phyloP scores from a whole-genome alignment of 768 basidiomycete genomes.

The Termitomyces sp. region DNA sequence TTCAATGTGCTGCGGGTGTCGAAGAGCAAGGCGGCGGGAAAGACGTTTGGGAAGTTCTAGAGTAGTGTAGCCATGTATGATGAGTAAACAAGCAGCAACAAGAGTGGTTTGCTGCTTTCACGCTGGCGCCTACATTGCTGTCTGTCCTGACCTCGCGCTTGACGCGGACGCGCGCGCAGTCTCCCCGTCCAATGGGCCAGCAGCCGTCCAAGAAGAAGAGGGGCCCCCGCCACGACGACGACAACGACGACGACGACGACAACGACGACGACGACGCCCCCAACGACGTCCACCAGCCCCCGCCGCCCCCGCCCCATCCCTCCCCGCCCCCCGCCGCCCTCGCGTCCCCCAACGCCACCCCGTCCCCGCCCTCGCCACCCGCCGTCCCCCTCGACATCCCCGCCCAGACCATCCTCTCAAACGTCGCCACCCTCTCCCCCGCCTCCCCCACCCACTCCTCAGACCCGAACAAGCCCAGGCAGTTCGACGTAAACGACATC shows the following conservation, averaged over 20 bases:
- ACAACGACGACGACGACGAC: constrained; percentile 56
- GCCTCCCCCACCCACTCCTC: constrained; percentile 43
- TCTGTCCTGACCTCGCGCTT: constrained; percentile 73
- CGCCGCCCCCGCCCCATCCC: constrained; percentile 28
- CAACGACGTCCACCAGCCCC: constrained; percentile 26
- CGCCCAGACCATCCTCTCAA: constrained; percentile 84
- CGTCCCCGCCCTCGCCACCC: constrained; percentile 37
- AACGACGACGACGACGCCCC: constrained; percentile 30
- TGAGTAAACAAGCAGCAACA: constrained; percentile 22
- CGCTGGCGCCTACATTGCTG: constrained; percentile 81
- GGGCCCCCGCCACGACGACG: constrained; percentile 35
- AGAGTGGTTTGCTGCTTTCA: constrained; percentile 22
- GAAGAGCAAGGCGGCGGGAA: constrained; percentile 88
- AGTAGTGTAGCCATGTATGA: background rate
- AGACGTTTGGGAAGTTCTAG: constrained; percentile 94
- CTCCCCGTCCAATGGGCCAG: constrained; percentile 81
- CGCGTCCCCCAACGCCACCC: constrained; percentile 33
- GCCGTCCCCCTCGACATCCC: constrained; percentile 73
- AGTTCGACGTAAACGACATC: constrained; percentile 96
- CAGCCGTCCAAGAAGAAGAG: constrained; percentile 80
- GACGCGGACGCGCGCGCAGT: constrained; percentile 69
- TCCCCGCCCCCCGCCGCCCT: constrained; percentile 33
- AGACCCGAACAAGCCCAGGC: constrained; percentile 50
- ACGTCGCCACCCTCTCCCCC: constrained; percentile 52
- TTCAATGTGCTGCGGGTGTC: constrained; percentile 98